phyloP scores from a whole-genome alignment of 805 yeast species.

The Lipomyces lipofer region DNA sequence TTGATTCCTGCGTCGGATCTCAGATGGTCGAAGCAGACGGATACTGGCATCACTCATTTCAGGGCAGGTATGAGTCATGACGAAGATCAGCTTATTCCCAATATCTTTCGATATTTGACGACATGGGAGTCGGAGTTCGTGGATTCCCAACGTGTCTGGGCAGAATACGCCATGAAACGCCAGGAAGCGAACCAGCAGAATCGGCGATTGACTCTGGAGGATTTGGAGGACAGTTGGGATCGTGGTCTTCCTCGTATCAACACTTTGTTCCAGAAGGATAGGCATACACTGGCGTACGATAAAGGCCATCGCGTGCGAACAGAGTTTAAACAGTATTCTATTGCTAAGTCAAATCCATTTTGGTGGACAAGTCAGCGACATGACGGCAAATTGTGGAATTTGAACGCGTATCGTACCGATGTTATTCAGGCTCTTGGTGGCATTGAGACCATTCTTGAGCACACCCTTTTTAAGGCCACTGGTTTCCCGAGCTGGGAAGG shows the following conservation, averaged over 20 bases:
- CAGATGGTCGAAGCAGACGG: conserved; percentile 89
- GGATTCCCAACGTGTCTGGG: conserved; percentile 97
- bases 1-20: conserved; percentile 91
- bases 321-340: conserved; percentile 70
- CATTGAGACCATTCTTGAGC: conserved; percentile 91
- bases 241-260: conserved; percentile 95
- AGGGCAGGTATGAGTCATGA: conserved; percentile 88
- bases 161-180: conserved; percentile 88
- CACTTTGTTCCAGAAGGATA: conserved; percentile 90
- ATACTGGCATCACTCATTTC: conserved; percentile 91
- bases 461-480: conserved; percentile 91
- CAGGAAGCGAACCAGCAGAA: conserved; percentile 83
- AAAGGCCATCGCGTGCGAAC: conserved; percentile 87
- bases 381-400: conserved; percentile 94
- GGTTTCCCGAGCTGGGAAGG: conserved; percentile 99
- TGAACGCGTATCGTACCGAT: conserved; percentile 89
- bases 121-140: conserved; percentile 96
- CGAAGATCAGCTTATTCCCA: conserved; percentile 76
- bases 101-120: conserved; percentile 86
- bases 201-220: conserved; percentile 86
- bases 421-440: conserved; percentile 98
- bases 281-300: conserved; percentile 92
- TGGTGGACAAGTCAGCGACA: conserved; percentile 96
- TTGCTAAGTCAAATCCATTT: conserved; percentile 78
- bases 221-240: conserved; percentile 93